Evolutionary conservation across 1,284 basidiomycete genomes (phyloP), one percentile per base, ranked within the genome.

Genomic region (Meira nashicola): DNA sequence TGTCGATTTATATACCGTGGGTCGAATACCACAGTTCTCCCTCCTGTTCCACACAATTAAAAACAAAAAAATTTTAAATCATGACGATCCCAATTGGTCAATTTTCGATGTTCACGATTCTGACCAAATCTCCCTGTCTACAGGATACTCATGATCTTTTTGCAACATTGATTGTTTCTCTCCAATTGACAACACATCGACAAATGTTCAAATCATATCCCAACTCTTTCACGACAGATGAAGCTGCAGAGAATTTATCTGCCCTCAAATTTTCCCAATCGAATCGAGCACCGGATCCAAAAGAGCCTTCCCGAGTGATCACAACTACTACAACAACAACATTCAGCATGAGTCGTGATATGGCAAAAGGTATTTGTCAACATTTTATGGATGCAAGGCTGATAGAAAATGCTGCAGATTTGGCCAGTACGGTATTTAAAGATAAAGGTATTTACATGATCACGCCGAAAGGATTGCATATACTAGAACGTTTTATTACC

Each of bases 241-340:
- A 97, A 80, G 94, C 94, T 8, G 91, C 90, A 15, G 84, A 86
- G 75, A 97, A 98, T 78, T 83, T 99, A 44, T 88, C 92, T 37
- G 92, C 91, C 2, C 87, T 98, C 78, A 96, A 97, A 80, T 99
- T 99, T 79, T 94, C 93, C 23, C 95, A 99, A 82, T 97, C 94
- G 57, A 95, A 94, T 81, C 91, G 95, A 70, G 89, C 90, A 61
- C 90, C 93, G 71, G 95, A 98, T 84, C 93, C 95, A 61, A 89
- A 91, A 81, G 93, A 98, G 81, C 92, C 92, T 64, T 86, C 89
- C 79, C 87, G 94, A 73, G 92, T 99, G 78, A 89, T 98, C 73
- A 97, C 95, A 68, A 98, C 94, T 1, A 98, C 95, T 0, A 98
- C 95, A 5, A 98, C 94, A 9, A 99, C 95, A 46, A 98, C 95